Base-by-base conservation (phyloP, 495 filamentous ascomycete species). In the Bathelium albidoporum region DNA sequence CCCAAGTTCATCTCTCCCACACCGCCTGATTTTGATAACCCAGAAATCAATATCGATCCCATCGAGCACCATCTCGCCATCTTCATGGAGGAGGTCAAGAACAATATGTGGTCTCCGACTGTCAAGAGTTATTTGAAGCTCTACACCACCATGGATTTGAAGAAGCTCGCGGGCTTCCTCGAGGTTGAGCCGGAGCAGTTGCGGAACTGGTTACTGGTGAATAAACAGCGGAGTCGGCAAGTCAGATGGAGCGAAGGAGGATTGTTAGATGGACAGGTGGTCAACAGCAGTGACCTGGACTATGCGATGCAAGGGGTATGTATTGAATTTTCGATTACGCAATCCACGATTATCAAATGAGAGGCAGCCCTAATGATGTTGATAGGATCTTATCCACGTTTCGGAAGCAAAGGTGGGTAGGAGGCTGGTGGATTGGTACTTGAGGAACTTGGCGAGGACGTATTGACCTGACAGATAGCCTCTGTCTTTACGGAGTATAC, bases 41-140 rank as follows among this genome's bases (percentile, higher is more conserved):
- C 94, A 59, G 84, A 90, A 72, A 74, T 89, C 78, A 98, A 98
- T 80, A 79, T 97, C 72, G 94, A 98, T 77, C 95, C 94, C 65
- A 86, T 96, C 69, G 91, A 98, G 75, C 94, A 98, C 81, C 95
- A 98, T 75, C 85, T 94, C 68, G 81, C 86, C 71, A 88, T 97
- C 79, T 98, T 98, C 81, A 97, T 98, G 93, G 90, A 96, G 65
- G 94, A 97, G 80, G 91, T 98, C 72, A 95, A 94, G 85, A 89
- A 83, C 66, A 96, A 96, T 83, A 97, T 96, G 78, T 87, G 87
- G 79, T 86, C 88, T 73, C 94, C 94, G 43, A 96, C 91, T 41
- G 84, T 98, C 70, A 95, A 93, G 79, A 96, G 92, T 61, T 98
- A 97, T 81, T 84, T 98, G 63, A 94, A 95, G 74, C 90, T 98